Evolutionary conservation across 1,284 basidiomycete genomes (phyloP), one percentile per base, ranked within the genome.

Genomic region (Pterula multifida): DNA sequence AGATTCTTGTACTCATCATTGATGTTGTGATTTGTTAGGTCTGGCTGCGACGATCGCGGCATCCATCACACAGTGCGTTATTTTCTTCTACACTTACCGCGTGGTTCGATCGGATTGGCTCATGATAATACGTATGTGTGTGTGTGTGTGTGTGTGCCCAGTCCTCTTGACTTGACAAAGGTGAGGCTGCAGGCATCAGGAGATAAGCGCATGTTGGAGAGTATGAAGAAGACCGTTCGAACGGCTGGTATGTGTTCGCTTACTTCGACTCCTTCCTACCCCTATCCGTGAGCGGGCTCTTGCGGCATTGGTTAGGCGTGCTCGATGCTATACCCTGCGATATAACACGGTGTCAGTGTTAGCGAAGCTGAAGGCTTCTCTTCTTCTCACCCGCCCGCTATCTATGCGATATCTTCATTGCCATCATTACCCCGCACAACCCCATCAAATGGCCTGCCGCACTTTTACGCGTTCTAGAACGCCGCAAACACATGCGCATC

Each of bases 91-190:
- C 28, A 15, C 3, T 48, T 46, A 1, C 26, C 21, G n/a, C 49
- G n/a, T 26, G 45, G 39, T 9, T 4, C 9, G n/a, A 11, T 6
- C 13, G 19, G 13, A 24, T 26, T 26, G 26, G 24, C 19, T 36
- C 35, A 26, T 24, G 6, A 32, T 32, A 15, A 32, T 32, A 32
- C 19, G 12, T 50, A n/a, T n/a, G n/a, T n/a, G n/a, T n/a, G n/a
- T n/a, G n/a, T n/a, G n/a, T n/a, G n/a, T n/a, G n/a, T n/a, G n/a
- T n/a, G n/a, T n/a, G n/a, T n/a, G n/a, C n/a, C n/a, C n/a, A 76
- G 74, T 63, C 90, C 90, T 9, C 71, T 93, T 46, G 90, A 93
- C 68, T 72, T 93, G 50, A 92, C 89, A 24, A 92, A 90, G 72
- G 90, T 87, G 57, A 78, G 89, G 47, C 70, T 92, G 54, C 90